Evolutionary conservation across 176 grass and related monocot genomes (phyloP).

Genomic region (Oryza australiensis): DNA sequence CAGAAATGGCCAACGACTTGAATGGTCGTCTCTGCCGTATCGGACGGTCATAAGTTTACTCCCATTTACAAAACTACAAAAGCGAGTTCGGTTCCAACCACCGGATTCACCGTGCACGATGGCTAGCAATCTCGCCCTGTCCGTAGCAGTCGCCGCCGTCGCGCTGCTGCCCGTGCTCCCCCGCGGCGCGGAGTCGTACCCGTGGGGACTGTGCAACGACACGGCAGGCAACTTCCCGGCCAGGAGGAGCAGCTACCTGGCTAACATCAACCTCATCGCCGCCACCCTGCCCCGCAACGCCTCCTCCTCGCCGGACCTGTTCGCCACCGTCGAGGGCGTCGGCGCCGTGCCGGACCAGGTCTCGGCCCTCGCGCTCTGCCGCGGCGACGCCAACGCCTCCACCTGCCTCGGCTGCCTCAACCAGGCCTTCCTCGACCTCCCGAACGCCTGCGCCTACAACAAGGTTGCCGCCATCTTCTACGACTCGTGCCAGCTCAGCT

Average conservation of each 20-base stretch:
- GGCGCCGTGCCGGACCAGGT: neutral
- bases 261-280: neutral
- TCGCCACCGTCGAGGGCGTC: neutral
- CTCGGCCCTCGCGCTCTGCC: constrained; percentile 38
- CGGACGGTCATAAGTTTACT: too few species aligned
- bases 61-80: too few species aligned
- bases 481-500: constrained; percentile 31
- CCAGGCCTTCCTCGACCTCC: constrained; percentile 30
- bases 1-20: too few species aligned
- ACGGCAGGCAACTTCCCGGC: neutral
- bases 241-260: neutral
- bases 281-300: neutral
- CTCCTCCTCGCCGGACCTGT: neutral
- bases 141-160: neutral
- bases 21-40: too few species aligned
- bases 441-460: neutral
- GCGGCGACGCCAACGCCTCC: constrained; percentile 22
- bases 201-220: neutral
- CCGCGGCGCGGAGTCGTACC: neutral
- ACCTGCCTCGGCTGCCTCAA: constrained; percentile 16
- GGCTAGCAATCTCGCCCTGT: neutral
- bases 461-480: constrained; percentile 29
- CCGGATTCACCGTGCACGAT: neutral
- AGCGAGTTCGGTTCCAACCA: too few species aligned
- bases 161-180: neutral